Evolutionary conservation across 768 basidiomycete genomes (phyloP).

Genomic region (Lactarius deliciosus): DNA sequence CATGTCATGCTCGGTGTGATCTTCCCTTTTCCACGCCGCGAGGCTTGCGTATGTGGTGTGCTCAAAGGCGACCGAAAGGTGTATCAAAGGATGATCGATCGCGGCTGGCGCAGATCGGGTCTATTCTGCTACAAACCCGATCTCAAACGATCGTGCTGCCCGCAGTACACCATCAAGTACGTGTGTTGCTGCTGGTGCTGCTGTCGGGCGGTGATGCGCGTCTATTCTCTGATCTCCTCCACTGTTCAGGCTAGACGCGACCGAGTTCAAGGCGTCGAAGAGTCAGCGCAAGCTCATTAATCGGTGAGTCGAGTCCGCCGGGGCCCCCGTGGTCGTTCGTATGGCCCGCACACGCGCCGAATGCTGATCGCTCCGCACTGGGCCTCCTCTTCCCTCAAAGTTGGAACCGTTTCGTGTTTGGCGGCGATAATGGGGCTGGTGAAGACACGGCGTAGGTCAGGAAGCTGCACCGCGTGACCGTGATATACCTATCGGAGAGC

Average conservation of each 20-base stretch:
- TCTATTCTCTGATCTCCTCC: not conserved
- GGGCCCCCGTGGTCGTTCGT: not conserved
- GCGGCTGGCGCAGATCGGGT: conserved; percentile 84
- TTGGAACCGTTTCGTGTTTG: conserved; percentile 69
- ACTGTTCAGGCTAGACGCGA: conserved; percentile 58
- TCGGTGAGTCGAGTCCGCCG: conserved; percentile 48
- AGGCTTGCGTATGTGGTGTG: not conserved
- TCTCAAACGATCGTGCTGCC: conserved; percentile 79
- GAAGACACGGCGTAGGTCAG: conserved; percentile 31
- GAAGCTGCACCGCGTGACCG: conserved; percentile 2
- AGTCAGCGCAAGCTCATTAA: conserved; percentile 75
- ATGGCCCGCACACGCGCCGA: not conserved
- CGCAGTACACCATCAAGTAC: conserved; percentile 91
- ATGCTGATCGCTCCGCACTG: not conserved
- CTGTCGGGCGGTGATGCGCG: not conserved
- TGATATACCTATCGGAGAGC: not conserved
- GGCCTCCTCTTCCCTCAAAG: conserved; percentile 37
- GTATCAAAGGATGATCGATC: conserved; percentile 81
- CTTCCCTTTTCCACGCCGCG: not conserved
- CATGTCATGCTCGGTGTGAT: conserved; percentile 28
- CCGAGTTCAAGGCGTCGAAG: conserved; percentile 64
- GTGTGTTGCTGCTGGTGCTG: conserved; percentile 24
- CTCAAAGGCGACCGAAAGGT: conserved; percentile 42
- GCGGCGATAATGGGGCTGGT: conserved; percentile 38
- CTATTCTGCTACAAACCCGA: conserved; percentile 88